Conservation (phyloP, 768 basidiomycete genomes). For the Phylloporus sp. region DNA sequence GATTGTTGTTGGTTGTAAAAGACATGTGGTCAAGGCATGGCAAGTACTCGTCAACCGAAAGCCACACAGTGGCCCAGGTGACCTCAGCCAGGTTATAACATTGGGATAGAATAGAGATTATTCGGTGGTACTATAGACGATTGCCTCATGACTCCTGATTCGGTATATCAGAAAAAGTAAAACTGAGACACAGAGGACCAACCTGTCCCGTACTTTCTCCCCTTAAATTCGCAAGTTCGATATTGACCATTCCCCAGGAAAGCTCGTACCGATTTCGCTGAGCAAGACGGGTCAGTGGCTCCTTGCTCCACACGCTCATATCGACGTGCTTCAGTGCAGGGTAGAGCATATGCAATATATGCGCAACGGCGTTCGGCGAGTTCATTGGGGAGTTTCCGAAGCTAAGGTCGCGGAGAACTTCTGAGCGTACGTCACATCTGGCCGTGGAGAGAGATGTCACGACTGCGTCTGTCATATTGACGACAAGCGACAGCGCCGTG, state of each 20-base stretch:
- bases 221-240: constrained; percentile 5
- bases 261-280: constrained; percentile 11
- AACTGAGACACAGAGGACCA: neutral
- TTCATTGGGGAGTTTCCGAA: constrained; percentile 22
- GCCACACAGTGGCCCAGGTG: no score
- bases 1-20: no score
- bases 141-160: neutral
- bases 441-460: neutral
- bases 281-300: constrained; percentile 8
- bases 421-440: neutral
- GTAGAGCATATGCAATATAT: constrained; percentile 10
- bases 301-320: constrained; percentile 15
- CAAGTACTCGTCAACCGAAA: no score
- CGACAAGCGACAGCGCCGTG: constrained; percentile 19
- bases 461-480: constrained; percentile 12
- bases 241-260: constrained; percentile 19
- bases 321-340: constrained; percentile 20
- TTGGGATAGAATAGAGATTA: neutral
- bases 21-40: no score
- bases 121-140: neutral
- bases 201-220: neutral
- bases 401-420: constrained; percentile 8
- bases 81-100: no score
- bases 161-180: neutral
- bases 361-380: constrained; percentile 8